Base-by-base conservation (phyloP, 1,139 yeast genomes). In the Candida buenavistaensis region DNA sequence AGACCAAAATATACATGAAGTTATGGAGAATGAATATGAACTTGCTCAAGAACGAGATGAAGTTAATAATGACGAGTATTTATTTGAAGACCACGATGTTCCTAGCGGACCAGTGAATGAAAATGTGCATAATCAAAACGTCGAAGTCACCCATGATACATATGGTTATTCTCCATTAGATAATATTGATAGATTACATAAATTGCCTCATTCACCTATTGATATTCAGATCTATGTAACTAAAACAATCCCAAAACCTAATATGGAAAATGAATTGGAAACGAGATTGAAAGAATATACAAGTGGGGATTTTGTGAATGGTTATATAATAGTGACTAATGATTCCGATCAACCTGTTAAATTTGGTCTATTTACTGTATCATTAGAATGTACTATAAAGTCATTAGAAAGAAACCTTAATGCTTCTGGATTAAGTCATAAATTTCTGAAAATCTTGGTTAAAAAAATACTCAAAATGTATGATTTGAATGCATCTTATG, bases 401-500 rank as follows among this genome's bases (percentile, higher is more conserved):
- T 59, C 64, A 3, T 55, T 62, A 5, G 68, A 65, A 42, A 38
- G 54, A 17, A 46, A 48, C 26, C 35, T 41, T 2, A 39, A 51
- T 23, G 43, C 50, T 2, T 28, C 35, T 26, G 52, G 47, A 19
- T 36, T 47, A 14, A 22, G 27, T 5, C 48, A 52, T 26, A 55
- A 53, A 38, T 57, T 50, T 38, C 55, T 55, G 35, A 62, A 59
- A 38, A 56, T 66, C 11, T 46, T 68, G 34, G 62, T 66, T 56
- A 69, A 69, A 46, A 71, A 71, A 49, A 63, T 69, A 36, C 47
- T 71, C 32, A 69, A 69, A 40, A 71, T 70, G 76, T 68, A 66
- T 43, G 77, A 71, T 43, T 55, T 70, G 36, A 64, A 65, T 47
- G 77, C 77, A 5, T 59, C 70, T 16, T 71, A 66, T 40, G 72